These are phyloP conservation scores for Cryoendolithus antarcticus DNA, from an alignment of 2,329 filamentous ascomycete species.

Conservation along the genomic window DNA sequence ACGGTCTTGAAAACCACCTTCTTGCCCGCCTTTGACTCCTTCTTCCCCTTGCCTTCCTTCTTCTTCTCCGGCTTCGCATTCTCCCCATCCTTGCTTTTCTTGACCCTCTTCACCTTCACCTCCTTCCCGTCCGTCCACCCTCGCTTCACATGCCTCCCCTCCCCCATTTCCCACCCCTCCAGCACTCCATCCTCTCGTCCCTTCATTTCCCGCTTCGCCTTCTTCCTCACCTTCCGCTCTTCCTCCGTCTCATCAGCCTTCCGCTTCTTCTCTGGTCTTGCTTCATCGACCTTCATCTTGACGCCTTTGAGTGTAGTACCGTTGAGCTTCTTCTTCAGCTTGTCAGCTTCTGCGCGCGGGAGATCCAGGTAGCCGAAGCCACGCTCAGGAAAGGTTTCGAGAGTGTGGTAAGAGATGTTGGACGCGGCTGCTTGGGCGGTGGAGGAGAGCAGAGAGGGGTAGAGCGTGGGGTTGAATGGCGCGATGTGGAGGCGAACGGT, in stretches of 20 bases:
- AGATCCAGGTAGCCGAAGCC: slow-evolving; percentile 85
- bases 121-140: slow-evolving; percentile 61
- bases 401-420: slow-evolving; percentile 75
- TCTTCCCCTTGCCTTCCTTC: slow-evolving; percentile 44
- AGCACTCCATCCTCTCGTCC: slow-evolving; percentile 40
- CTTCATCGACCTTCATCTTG: slow-evolving; percentile 76
- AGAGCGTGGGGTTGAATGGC: slow-evolving; percentile 64
- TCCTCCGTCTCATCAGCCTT: slow-evolving; percentile 19
- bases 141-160: slow-evolving; percentile 69
- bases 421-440: slow-evolving; percentile 53
- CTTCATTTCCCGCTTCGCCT: slow-evolving; percentile 41
- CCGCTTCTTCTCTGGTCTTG: slow-evolving; percentile 50
- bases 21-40: slow-evolving; percentile 9
- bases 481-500: slow-evolving; percentile 66
- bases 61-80: slow-evolving; percentile 32
- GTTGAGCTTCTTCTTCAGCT: slow-evolving; percentile 80
- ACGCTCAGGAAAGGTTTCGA: slow-evolving; percentile 81
- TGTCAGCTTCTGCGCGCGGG: slow-evolving; percentile 71
- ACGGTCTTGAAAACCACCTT: slow-evolving; percentile 65
- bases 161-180: slow-evolving; percentile 59
- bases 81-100: slow-evolving; percentile 18
- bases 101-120: slow-evolving; percentile 18
- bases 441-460: slow-evolving; percentile 59
- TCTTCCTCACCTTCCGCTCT: slow-evolving; percentile 36
- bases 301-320: slow-evolving; percentile 71